These are phyloP conservation scores for Trichophyton mentagrophytes DNA, from an alignment of 2,329 filamentous ascomycete species.

Conservation along the genomic window DNA sequence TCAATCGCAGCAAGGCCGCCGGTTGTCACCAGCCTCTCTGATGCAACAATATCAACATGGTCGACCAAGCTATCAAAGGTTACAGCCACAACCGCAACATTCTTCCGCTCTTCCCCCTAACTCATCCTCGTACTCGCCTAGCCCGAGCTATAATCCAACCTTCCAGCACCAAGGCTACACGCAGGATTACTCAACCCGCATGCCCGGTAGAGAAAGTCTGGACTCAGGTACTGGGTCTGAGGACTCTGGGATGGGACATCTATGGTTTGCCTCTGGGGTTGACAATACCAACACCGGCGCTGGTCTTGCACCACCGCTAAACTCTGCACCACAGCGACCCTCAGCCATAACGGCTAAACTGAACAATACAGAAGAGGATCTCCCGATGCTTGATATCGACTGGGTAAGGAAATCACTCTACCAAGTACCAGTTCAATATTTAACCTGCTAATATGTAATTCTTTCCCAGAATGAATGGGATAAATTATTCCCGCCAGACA, in stretches of 20 bases:
- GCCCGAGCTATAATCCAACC: neutral
- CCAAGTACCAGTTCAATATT: neutral
- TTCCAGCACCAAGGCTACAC: constrained; percentile 2
- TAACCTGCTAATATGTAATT: neutral
- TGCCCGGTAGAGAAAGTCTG: constrained; percentile 7
- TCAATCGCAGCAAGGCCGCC: neutral
- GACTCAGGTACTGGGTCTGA: constrained; percentile 11
- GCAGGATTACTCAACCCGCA: neutral
- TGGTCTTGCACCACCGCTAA: constrained; percentile 12
- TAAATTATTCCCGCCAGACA: constrained; percentile 26
- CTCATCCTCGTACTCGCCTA: neutral
- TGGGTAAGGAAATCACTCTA: constrained; percentile 43
- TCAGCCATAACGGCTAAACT: neutral
- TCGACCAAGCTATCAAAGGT: neutral
- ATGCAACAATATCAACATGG: constrained; percentile 4
- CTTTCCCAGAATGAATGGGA: constrained; percentile 23
- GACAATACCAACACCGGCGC: constrained; percentile 7
- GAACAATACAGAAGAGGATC: constrained; percentile 13
- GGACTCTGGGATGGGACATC: constrained; percentile 9
- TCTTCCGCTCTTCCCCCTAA: neutral
- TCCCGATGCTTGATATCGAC: constrained; percentile 45
- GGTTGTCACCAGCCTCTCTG: neutral
- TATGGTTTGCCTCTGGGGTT: constrained; percentile 14
- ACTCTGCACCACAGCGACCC: constrained; percentile 4
- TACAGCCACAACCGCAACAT: neutral